phyloP scores from a whole-genome alignment of 139 green algal genomes.

The Chlorella sp. region DNA sequence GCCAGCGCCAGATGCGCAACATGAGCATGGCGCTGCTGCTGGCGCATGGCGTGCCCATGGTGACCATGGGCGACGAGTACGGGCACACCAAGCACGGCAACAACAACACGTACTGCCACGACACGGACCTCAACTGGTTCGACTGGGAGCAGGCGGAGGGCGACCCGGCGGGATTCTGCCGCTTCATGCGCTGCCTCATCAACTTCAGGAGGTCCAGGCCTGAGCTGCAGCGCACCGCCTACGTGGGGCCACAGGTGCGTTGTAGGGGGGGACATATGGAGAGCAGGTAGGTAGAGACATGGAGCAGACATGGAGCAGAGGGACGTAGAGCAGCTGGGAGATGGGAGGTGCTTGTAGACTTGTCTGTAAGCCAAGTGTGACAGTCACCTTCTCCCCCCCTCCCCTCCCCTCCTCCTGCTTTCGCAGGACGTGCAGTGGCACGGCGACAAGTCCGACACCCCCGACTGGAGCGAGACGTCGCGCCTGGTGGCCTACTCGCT shows the following conservation, averaged over 20 bases:
- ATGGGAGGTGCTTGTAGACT: too few relatives aligned
- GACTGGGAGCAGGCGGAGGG: conserved; percentile 59
- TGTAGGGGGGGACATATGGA: too few relatives aligned
- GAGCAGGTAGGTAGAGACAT: too few relatives aligned
- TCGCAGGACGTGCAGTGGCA: conserved; percentile 84
- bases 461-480: conserved; percentile 85
- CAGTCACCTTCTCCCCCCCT: too few relatives aligned
- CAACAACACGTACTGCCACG: conserved; percentile 99
- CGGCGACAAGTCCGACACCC: conserved; percentile 44
- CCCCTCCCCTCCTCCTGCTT: conserved; percentile 38
- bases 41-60: conserved; percentile 89
- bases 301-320: too few relatives aligned
- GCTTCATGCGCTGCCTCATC: conserved; percentile 73
- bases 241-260: too few relatives aligned
- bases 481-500: conserved; percentile 49
- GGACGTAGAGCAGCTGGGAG: too few relatives aligned
- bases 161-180: conserved; percentile 59
- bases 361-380: too few relatives aligned
- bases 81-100: conserved; percentile 92
- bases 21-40: conserved; percentile 82
- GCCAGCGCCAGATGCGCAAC: conserved; percentile 85
- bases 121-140: conserved; percentile 58
- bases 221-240: conserved; percentile 62
- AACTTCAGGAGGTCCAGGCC: conserved; percentile 24
- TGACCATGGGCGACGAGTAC: conserved; percentile 96